phyloP scores from a whole-genome alignment of 805 yeast species.

The Metschnikowia anglica region DNA sequence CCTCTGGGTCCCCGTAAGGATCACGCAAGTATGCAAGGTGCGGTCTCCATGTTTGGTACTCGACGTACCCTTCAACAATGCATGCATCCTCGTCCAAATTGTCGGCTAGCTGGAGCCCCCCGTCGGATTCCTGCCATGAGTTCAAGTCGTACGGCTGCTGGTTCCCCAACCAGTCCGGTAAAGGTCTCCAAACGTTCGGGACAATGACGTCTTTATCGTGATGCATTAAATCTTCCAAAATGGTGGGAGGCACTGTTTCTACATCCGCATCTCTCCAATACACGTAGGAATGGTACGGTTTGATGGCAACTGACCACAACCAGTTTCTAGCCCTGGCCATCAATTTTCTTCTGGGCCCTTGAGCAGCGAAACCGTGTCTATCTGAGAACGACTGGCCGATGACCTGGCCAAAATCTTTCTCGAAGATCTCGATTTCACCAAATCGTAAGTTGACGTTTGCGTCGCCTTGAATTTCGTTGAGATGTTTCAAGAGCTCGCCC shows the following conservation, averaged over 20 bases:
- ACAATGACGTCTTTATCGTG: constrained; percentile 90
- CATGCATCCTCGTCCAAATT: constrained; percentile 88
- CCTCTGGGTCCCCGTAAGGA: constrained; percentile 92
- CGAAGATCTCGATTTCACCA: constrained; percentile 83
- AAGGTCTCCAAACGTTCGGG: constrained; percentile 91
- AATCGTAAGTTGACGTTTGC: constrained; percentile 61
- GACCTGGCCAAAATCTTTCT: constrained; percentile 89
- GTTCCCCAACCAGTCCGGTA: constrained; percentile 82
- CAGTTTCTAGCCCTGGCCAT: constrained; percentile 97
- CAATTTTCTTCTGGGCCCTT: constrained; percentile 89
- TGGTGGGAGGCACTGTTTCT: constrained; percentile 82
- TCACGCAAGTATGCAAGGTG: constrained; percentile 93
- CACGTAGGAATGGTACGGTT: constrained; percentile 93
- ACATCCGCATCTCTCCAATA: constrained; percentile 98
- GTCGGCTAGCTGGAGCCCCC: constrained; percentile 75
- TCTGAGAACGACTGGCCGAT: constrained; percentile 93
- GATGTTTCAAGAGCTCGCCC: constrained; percentile 57
- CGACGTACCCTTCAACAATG: constrained; percentile 96
- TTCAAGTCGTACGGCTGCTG: constrained; percentile 84
- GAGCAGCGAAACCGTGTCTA: constrained; percentile 94
- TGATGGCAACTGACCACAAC: constrained; percentile 81
- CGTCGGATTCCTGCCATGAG: constrained; percentile 84
- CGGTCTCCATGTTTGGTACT: constrained; percentile 97
- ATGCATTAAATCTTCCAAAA: constrained; percentile 88
- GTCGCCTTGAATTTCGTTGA: constrained; percentile 64